Conservation (phyloP, 768 basidiomycete species). For the Tricholoma sp. region DNA sequence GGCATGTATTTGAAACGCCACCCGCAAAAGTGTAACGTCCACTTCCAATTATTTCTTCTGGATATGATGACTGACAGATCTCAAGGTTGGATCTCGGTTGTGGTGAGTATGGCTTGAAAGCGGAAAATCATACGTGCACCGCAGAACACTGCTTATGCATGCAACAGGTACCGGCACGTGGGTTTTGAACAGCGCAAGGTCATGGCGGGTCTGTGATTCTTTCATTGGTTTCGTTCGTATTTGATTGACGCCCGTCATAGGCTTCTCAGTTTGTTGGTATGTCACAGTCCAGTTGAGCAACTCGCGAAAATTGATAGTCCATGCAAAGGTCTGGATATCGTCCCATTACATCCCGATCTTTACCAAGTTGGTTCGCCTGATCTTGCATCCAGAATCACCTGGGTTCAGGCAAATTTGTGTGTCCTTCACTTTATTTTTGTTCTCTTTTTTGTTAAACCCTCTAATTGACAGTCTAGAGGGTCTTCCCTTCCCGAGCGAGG, state of each 20-base stretch:
- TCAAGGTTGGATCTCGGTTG: conserved; percentile 69
- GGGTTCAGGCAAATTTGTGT: conserved; percentile 72
- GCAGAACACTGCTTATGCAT: background rate
- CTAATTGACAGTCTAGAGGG: conserved; percentile 48
- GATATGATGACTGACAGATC: conserved; percentile 6
- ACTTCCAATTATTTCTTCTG: conserved; percentile 3
- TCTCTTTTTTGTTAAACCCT: conserved; percentile 5
- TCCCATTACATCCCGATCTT: conserved; percentile 69
- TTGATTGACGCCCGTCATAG: conserved; percentile 23
- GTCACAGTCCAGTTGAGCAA: conserved; percentile 11
- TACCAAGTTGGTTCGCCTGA: conserved; percentile 51
- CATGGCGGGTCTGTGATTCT: conserved; percentile 51
- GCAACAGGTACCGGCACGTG: conserved; percentile 64
- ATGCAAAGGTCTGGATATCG: conserved; percentile 57
- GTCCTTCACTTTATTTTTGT: conserved; percentile 17
- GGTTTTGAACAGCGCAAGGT: conserved; percentile 59
- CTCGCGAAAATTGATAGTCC: background rate
- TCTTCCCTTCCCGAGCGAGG: conserved; percentile 64
- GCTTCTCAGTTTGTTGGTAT: conserved; percentile 60
- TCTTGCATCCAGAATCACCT: conserved; percentile 57
- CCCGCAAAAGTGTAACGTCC: conserved; percentile 55
- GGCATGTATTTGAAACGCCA: conserved; percentile 57
- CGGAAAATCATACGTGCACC: background rate
- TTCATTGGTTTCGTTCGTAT: background rate
- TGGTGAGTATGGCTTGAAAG: conserved; percentile 36